These are phyloP conservation scores for Aureobasidium mangrovei DNA, from an alignment of 2,329 filamentous ascomycete species.

Conservation along the genomic window DNA sequence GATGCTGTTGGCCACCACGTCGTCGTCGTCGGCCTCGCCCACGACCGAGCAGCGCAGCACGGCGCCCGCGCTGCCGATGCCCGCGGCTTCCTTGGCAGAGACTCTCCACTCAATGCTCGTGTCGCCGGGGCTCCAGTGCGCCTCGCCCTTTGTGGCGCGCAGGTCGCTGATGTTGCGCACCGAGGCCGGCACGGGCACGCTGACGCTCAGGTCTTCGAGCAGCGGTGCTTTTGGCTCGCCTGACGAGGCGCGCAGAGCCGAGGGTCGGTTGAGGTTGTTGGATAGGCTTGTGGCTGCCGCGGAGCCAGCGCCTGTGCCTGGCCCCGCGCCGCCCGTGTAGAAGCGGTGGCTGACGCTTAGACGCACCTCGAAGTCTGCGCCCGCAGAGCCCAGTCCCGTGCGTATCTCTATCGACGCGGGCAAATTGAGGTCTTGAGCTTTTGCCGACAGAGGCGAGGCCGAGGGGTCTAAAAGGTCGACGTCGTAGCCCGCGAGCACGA, in stretches of 20 bases:
- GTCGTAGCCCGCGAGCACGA: constrained; percentile 89
- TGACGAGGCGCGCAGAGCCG: constrained; percentile 12
- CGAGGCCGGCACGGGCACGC: constrained; percentile 66
- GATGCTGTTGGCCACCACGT: constrained; percentile 31
- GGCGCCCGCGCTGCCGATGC: constrained; percentile 33
- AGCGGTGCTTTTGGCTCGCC: constrained; percentile 25
- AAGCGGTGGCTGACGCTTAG: constrained; percentile 54
- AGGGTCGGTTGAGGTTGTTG: constrained; percentile 7
- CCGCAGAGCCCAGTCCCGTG: constrained; percentile 64
- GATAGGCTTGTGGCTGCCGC: constrained; percentile 14
- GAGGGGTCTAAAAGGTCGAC: constrained; percentile 73
- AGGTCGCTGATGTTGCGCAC: constrained; percentile 70
- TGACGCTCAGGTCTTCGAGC: constrained; percentile 69
- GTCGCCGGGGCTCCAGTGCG: constrained; percentile 67
- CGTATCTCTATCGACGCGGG: constrained; percentile 76
- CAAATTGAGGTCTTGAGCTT: constrained; percentile 58
- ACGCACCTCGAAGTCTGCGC: constrained; percentile 82
- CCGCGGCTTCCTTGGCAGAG: constrained; percentile 62
- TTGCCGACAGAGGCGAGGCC: constrained; percentile 18
- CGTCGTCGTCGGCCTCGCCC: constrained; percentile 46
- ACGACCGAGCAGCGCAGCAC: constrained; percentile 72
- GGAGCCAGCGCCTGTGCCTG: not conserved
- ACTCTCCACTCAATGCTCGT: constrained; percentile 74
- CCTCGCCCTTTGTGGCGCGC: constrained; percentile 72
- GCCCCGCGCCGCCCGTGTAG: constrained; percentile 24